These are phyloP conservation scores for Botrytis aclada DNA, from an alignment of 2,329 filamentous ascomycete genomes.

Conservation along the genomic window DNA sequence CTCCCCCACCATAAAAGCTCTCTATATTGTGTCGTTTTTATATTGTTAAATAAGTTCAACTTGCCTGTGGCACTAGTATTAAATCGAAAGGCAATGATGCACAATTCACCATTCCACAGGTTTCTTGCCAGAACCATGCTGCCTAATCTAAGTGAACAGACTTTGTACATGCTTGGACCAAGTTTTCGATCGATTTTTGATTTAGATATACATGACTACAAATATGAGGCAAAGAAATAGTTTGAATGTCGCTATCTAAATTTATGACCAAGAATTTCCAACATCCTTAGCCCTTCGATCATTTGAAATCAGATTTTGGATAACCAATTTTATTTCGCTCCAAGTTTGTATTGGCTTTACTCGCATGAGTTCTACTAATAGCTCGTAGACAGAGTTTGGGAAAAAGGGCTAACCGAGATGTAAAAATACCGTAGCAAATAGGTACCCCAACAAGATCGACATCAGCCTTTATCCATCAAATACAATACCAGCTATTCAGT, in stretches of 20 bases:
- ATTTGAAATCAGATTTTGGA: background rate
- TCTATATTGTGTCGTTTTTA: background rate
- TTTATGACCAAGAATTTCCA: background rate
- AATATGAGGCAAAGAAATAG: fast-evolving
- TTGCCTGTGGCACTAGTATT: background rate
- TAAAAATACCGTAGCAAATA: background rate
- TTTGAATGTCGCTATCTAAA: background rate
- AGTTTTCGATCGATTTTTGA: background rate
- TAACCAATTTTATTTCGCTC: background rate
- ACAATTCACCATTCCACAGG: background rate
- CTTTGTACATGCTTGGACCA: background rate
- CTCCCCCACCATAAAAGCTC: background rate
- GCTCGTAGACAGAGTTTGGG: background rate
- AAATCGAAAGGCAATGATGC: background rate
- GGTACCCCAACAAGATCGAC: background rate
- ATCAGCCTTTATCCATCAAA: background rate
- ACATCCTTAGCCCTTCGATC: background rate
- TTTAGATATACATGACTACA: background rate
- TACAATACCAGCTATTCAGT: background rate
- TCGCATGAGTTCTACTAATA: background rate
- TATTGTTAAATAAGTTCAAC: background rate
- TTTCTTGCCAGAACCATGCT: background rate
- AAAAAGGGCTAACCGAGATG: background rate
- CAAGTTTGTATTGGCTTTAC: background rate
- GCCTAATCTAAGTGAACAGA: background rate